Percentiles rank a stretch among this genome's conserved stretches.
These are phyloP conservation scores for Trichophyton mentagrophytes DNA, from an alignment of 2,329 filamentous ascomycete species.

Conservation along the genomic window DNA sequence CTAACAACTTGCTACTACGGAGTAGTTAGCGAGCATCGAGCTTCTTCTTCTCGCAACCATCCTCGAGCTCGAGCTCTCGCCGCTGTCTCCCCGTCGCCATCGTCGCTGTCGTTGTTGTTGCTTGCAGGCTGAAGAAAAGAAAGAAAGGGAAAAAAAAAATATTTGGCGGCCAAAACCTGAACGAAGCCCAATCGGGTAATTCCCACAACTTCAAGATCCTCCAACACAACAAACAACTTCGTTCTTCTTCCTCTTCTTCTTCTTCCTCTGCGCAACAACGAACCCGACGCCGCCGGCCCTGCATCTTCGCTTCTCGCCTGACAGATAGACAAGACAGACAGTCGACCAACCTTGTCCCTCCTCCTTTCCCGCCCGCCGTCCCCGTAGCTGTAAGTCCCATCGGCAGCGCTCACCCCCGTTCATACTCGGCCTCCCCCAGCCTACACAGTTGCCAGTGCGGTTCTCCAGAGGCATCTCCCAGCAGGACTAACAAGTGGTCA, in stretches of 20 bases:
- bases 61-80: no score
- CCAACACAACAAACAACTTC: neutral
- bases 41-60: no score
- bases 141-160: neutral
- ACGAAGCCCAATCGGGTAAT: neutral
- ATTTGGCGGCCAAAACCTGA: neutral
- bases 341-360: neutral
- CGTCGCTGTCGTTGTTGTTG: neutral
- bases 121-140: no score
- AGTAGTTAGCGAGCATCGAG: no score
- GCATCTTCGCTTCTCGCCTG: neutral
- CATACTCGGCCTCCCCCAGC: no score
- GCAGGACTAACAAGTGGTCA: neutral
- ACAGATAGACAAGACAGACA: neutral
- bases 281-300: neutral
- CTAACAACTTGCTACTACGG: no score
- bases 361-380: no score
- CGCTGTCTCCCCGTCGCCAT: no score
- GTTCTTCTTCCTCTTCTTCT: neutral
- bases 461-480: neutral
- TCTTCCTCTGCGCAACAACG: neutral
- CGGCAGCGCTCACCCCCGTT: neutral
- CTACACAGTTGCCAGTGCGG: neutral
- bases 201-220: slow-evolving; percentile 1
- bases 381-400: no score